Evolutionary conservation across 495 filamentous ascomycete species (phyloP), one percentile per base, ranked within the genome.

Genomic region (Aspergillus haitiensis): DNA sequence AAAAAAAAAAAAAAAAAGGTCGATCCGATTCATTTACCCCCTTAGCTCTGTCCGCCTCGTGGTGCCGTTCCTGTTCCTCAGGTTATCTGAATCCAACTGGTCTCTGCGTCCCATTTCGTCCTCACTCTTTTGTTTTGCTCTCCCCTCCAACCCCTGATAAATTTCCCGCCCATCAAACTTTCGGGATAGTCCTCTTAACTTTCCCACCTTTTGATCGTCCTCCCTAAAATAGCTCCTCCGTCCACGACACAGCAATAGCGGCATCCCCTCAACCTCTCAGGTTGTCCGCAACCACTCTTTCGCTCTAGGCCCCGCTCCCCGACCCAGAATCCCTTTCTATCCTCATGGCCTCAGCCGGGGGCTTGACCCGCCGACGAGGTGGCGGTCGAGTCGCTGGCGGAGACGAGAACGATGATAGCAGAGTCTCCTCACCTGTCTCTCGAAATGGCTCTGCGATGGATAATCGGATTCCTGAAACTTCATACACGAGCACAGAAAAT

Each of bases 401-500:
- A 67, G 77, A 74, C 11, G 83, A 82, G 55, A 82, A 85, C 59
- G 82, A 87, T 64, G 83, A 85, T 59, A 87, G 84, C 74, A 82
- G 88, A 61, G 86, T 89, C 57, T 82, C 82, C 63, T 91, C 89
- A 8, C 88, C 88, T 40, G 78, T 81, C 37, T 83, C 85, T 44
- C 85, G 81, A 67, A 78, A 81, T 55, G 75, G 73, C 56, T 78
- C 84, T 40, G 78, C 82, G 47, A 78, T 83, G 70, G 88, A 92
- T 69, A 79, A 78, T 63, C 79, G 83, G 67, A 80, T 78, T 32
- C 89, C 92, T 67, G 94, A 97, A 73, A 96, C 93, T 18, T 91
- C 88, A 50, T 98, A 95, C 80, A 91, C 92, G 71, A 91, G 81
- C 72, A 84, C 88, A 67, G 93, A 96, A 78, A 97, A 97, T 81